Evolutionary conservation across 176 grass and related monocot genomes (phyloP).

Genomic region (Leersia perrieri): DNA sequence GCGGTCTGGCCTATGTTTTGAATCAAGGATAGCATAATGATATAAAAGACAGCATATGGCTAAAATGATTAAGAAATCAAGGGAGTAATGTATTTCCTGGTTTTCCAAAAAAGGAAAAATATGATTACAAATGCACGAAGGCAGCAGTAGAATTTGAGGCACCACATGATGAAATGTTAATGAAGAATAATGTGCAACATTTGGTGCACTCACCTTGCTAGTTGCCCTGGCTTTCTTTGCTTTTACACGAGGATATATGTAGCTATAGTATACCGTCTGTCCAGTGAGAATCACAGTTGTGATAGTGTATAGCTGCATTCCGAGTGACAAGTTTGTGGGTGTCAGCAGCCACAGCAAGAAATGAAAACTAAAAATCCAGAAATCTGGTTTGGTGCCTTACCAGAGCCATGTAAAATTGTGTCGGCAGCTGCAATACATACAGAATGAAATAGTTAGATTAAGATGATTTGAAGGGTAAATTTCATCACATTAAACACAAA

Average conservation of each 20-base stretch:
- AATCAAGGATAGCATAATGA: not conserved
- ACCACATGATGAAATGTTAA: not conserved
- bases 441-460: conserved; percentile 39
- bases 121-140: conserved; percentile 11
- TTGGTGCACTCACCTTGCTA: conserved; percentile 44
- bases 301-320: conserved; percentile 84
- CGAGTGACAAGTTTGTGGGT: conserved; percentile 18
- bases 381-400: conserved; percentile 49
- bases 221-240: conserved; percentile 39
- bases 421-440: conserved; percentile 72
- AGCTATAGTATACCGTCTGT: conserved; percentile 77
- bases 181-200: conserved; percentile 1
- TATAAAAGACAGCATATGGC: not conserved
- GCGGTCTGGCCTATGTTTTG: not conserved
- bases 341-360: not conserved
- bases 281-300: conserved; percentile 64
- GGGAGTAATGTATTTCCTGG: not conserved
- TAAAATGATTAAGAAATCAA: conserved; percentile 15
- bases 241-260: conserved; percentile 62
- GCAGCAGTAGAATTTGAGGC: not conserved
- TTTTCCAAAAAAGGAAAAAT: not conserved
- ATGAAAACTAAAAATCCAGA: conserved; percentile 2
- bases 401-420: conserved; percentile 95
- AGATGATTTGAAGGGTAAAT: not conserved
- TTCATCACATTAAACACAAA: not conserved